phyloP scores from a whole-genome alignment of 495 filamentous ascomycete species.

The Clohesyomyces aquaticus region DNA sequence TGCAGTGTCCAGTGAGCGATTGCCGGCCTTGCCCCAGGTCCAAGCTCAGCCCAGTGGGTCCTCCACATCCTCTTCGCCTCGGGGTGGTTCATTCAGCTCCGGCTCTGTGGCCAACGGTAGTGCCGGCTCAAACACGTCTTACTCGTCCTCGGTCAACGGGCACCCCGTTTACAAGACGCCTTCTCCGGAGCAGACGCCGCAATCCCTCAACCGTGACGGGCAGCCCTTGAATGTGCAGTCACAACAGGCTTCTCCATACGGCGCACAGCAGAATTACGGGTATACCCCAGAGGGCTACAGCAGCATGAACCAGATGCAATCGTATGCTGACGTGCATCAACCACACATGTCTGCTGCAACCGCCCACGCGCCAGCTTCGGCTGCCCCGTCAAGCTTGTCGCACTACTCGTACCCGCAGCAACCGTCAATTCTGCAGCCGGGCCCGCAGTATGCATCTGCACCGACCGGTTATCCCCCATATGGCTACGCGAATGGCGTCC shows the following conservation, averaged over 20 bases:
- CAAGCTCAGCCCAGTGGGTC: slow-evolving; percentile 62
- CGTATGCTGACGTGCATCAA: slow-evolving; percentile 82
- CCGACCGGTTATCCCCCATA: slow-evolving; percentile 75
- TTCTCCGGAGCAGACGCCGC: slow-evolving; percentile 53
- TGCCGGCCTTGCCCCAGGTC: slow-evolving; percentile 75
- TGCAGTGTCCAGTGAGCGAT: slow-evolving; percentile 72
- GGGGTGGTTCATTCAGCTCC: slow-evolving; percentile 68
- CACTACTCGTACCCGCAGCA: slow-evolving; percentile 71
- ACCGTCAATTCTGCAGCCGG: slow-evolving; percentile 81
- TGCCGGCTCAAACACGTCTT: slow-evolving; percentile 49
- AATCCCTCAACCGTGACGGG: slow-evolving; percentile 37
- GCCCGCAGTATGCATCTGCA: slow-evolving; percentile 73
- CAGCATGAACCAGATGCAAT: slow-evolving; percentile 83
- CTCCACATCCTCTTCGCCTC: slow-evolving; percentile 69
- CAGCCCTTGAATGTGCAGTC: slow-evolving; percentile 42
- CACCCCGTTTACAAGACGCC: slow-evolving; percentile 51
- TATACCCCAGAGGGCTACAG: slow-evolving; percentile 50
- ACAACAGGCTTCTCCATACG: slow-evolving; percentile 43
- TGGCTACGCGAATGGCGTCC: slow-evolving; percentile 37
- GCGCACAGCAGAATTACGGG: slow-evolving; percentile 39
- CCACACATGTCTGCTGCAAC: slow-evolving; percentile 81
- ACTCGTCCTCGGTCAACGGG: slow-evolving; percentile 58
- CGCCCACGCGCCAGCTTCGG: slow-evolving; percentile 77
- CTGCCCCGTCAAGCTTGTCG: slow-evolving; percentile 72
- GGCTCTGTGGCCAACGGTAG: slow-evolving; percentile 49